Percentiles rank a stretch among this genome's conserved stretches.
phyloP scores from a whole-genome alignment of 2,329 filamentous ascomycete species.

The Aspergillus ustus region DNA sequence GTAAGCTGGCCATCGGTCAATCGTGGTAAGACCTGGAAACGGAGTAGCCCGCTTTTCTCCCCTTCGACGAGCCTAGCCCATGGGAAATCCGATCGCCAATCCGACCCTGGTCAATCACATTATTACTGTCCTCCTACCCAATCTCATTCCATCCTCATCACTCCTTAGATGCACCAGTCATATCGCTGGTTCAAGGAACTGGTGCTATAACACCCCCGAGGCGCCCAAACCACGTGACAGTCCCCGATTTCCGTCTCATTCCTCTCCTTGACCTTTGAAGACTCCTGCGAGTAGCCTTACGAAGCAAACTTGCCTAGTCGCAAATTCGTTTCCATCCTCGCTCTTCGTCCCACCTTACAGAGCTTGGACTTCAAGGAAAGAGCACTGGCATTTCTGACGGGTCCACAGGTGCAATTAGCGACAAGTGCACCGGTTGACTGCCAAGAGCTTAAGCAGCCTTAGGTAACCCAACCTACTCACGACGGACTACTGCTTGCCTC shows the following conservation, averaged over 20 bases:
- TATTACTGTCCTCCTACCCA: constrained; percentile 3
- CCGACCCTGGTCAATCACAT: constrained; percentile 9
- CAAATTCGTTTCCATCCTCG: constrained; percentile 15
- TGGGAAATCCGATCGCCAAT: not conserved
- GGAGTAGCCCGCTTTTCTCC: not conserved
- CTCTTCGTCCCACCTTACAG: constrained; percentile 12
- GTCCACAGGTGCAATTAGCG: constrained; percentile 12
- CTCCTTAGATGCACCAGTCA: constrained; percentile 6
- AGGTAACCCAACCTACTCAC: constrained; percentile 20
- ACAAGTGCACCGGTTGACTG: constrained; percentile 27
- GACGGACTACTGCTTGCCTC: constrained; percentile 17
- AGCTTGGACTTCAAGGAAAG: constrained; percentile 8
- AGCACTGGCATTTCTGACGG: constrained; percentile 19
- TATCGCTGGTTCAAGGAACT: constrained; percentile 8
- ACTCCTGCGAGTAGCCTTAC: constrained; percentile 16
- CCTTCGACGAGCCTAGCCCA: constrained; percentile 7
- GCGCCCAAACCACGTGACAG: constrained; percentile 22
- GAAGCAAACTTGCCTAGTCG: constrained; percentile 17
- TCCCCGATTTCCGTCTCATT: constrained; percentile 7
- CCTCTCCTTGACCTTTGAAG: constrained; percentile 15
- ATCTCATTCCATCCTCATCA: constrained; percentile 4
- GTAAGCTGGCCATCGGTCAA: constrained; percentile 4
- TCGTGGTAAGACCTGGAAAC: not conserved
- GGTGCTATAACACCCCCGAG: not conserved
- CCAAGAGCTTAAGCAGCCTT: constrained; percentile 28